A percentile compares a stretch with the other conserved stretches of the same genome.
Evolutionary conservation across 2,329 filamentous ascomycete species (phyloP).

Genomic region (Chrysosporium queenslandicum): DNA sequence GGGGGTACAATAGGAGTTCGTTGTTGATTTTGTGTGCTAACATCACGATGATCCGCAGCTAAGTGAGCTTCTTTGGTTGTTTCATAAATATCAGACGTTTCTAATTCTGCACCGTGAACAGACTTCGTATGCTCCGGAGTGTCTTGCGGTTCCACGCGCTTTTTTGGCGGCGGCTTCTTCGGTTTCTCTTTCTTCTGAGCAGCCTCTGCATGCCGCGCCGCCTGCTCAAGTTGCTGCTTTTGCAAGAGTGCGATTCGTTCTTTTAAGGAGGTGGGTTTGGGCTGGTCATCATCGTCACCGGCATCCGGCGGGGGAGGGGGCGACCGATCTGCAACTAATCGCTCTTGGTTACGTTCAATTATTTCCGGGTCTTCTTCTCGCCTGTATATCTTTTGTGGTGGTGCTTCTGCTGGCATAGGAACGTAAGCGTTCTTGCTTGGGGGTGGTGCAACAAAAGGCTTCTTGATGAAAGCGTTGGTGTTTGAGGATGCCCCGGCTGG

Average conservation of each 20-base stretch:
- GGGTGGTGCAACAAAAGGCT: conserved; percentile 90
- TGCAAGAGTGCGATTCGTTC: conserved; percentile 91
- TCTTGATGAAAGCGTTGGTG: conserved; percentile 72
- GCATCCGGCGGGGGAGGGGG: conserved; percentile 32
- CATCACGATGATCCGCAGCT: conserved; percentile 24
- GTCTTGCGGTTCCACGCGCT: conserved; percentile 38
- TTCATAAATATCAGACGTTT: conserved; percentile 27
- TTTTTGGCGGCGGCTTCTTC: conserved; percentile 63
- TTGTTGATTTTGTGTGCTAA: conserved; percentile 17
- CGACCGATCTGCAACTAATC: conserved; percentile 25
- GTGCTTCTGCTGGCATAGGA: conserved; percentile 59
- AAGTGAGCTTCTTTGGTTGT: conserved; percentile 29
- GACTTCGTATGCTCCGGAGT: conserved; percentile 21
- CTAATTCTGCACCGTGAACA: conserved; percentile 23
- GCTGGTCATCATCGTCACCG: conserved; percentile 58
- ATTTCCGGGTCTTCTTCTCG: conserved; percentile 70
- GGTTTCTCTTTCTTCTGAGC: conserved; percentile 77
- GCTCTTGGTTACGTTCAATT: conserved; percentile 28
- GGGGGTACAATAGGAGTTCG: conserved; percentile 29
- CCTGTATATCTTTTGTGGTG: conserved; percentile 65
- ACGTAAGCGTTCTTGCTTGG: conserved; percentile 88
- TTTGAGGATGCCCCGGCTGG: conserved; percentile 52
- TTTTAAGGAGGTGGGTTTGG: conserved; percentile 87
- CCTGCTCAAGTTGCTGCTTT: conserved; percentile 85
- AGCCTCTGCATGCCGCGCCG: conserved; percentile 68